Conservation (phyloP, 2,329 filamentous ascomycete species). For the Ceratocystis alfenasii region DNA sequence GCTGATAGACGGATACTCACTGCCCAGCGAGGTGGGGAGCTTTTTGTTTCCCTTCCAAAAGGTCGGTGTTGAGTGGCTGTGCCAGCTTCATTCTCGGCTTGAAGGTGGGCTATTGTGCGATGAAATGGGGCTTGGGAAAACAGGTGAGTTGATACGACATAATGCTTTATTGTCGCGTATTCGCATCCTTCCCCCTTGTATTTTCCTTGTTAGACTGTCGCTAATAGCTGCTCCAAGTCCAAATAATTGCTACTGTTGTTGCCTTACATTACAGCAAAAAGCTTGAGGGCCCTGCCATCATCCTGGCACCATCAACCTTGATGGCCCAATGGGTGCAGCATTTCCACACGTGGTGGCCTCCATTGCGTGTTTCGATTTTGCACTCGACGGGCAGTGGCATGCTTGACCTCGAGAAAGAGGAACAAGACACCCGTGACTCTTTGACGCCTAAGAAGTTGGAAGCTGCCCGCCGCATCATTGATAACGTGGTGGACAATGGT, state of each 20-base stretch:
- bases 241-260: constrained; percentile 65
- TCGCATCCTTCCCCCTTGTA: neutral
- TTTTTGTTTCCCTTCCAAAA: constrained; percentile 95
- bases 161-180: too few relatives aligned
- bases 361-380: constrained; percentile 86
- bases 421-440: constrained; percentile 40
- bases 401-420: constrained; percentile 62
- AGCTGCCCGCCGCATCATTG: constrained; percentile 67
- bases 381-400: constrained; percentile 95
- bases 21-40: constrained; percentile 87
- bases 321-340: constrained; percentile 98
- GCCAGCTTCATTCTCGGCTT: constrained; percentile 77
- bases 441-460: constrained; percentile 41
- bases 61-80: constrained; percentile 91
- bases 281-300: constrained; percentile 70
- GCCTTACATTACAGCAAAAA: constrained; percentile 84
- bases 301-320: constrained; percentile 88
- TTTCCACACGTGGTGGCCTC: constrained; percentile 98
- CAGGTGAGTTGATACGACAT: constrained; percentile 31
- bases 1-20: constrained; percentile 61
- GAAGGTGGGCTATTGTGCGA: constrained; percentile 93
- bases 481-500: constrained; percentile 68
- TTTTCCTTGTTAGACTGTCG: neutral
- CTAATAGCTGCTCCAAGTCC: constrained; percentile 31
- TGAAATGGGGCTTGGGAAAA: constrained; percentile 98